A percentile compares a stretch with the other conserved stretches of the same genome.
phyloP scores from a whole-genome alignment of 352 stramenopile species.

The Globisporangium emineosum region DNA sequence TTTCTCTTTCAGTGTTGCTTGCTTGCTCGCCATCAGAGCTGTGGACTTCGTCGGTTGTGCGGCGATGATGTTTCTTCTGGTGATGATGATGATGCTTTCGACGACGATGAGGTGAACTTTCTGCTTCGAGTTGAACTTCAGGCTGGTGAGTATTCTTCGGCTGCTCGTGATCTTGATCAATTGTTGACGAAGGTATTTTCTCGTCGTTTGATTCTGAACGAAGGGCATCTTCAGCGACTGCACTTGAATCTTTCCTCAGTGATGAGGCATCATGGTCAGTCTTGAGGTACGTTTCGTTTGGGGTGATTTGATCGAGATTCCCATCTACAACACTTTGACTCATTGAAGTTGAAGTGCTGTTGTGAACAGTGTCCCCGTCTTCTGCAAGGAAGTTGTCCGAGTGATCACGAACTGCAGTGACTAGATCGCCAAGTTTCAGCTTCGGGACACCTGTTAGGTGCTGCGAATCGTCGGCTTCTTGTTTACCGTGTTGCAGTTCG shows the following conservation, averaged over 20 bases:
- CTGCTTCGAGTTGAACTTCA: background rate
- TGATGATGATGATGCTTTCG: constrained; percentile 2
- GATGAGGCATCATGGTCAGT: background rate
- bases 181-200: background rate
- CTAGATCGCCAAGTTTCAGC: background rate
- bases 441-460: background rate
- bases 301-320: background rate
- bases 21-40: background rate
- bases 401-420: background rate
- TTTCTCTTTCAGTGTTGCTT: background rate
- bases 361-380: background rate
- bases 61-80: constrained; percentile 8
- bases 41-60: background rate
- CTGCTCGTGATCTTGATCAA: background rate
- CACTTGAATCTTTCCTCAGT: background rate
- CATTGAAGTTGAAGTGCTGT: no score
- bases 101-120: background rate
- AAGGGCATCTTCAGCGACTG: background rate
- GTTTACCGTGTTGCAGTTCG: background rate
- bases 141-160: background rate
- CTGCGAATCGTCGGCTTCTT: background rate
- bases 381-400: background rate
- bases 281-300: background rate
- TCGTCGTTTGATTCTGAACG: background rate
- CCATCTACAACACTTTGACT: background rate